Base-by-base conservation (phyloP, 805 yeast genomes). In the Metschnikowia colocasiae region DNA sequence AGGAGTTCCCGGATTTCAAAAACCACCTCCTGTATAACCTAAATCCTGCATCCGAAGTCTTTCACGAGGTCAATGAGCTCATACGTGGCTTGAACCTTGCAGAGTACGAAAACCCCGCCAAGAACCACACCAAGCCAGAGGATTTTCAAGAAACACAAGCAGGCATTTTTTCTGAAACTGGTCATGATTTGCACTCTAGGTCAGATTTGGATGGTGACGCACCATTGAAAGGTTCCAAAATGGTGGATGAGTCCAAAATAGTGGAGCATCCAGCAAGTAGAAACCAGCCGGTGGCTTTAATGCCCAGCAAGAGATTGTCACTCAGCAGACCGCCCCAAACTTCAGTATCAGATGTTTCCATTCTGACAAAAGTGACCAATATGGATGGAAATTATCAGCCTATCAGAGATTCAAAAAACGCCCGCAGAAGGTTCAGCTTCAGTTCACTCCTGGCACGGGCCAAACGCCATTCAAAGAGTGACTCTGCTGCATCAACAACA, bases 321-420 rank as follows among this genome's bases (percentile, higher is more conserved):
- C 16, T 66, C 13, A 58, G 60, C 13, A 63, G 57, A 23, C 67
- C 71, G 3, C 70, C 74, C 2, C 57, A 59, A 8, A 56, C 65
- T 1, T 55, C 62, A 8, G 59, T 68, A 3, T 63, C 68, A 15
- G 62, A 57, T 29, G 62, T 71, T 25, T 68, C 66, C 46, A 72
- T 71, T 5, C 50, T 61, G n/a, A 61, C 72, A 3, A 59, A 30
- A 19, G 57, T 54, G 18, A 53, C 55, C 10, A 50, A 46, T 13
- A 23, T 52, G 45, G 43, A 30, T 31, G 35, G 15, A 18, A 31
- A 16, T 40, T 40, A 40, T 26, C 43, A 32, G 22, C 43, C 43
- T 13, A 40, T 40, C 36, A 31, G 13, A 13, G 33, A 43, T 23
- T 13, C 15, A 12, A 43, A 34, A 22, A 32, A 34, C 4, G 29